Percentiles rank a stretch among this genome's conserved stretches.
phyloP scores from a whole-genome alignment of 139 green algal genomes.

The Chloropicon primus region DNA sequence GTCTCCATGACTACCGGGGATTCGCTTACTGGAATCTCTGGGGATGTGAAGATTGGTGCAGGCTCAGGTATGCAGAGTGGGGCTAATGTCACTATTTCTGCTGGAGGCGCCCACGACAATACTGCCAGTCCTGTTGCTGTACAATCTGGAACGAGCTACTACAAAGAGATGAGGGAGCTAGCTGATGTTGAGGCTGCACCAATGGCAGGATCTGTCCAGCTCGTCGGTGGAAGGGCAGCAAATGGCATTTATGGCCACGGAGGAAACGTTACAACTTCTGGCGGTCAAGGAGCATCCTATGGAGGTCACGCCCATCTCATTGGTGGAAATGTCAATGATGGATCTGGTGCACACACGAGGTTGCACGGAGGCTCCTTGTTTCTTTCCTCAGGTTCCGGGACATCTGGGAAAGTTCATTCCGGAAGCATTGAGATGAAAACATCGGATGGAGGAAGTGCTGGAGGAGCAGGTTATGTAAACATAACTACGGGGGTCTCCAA shows the following conservation, averaged over 20 bases:
- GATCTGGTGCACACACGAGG: neutral
- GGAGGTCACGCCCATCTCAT: neutral
- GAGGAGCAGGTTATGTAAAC: neutral
- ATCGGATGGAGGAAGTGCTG: neutral
- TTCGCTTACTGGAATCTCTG: conserved; percentile 2
- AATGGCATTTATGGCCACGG: neutral
- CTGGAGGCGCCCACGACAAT: neutral
- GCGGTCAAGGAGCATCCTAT: neutral
- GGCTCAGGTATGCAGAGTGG: neutral
- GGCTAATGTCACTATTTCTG: neutral
- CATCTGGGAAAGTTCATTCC: neutral
- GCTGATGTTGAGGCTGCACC: neutral
- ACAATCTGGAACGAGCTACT: neutral
- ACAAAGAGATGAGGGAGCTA: neutral
- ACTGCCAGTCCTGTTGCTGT: neutral
- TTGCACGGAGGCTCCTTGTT: neutral
- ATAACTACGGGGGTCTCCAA: neutral
- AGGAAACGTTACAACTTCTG: conserved; percentile 1
- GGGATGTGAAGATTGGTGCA: neutral
- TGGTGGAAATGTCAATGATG: neutral
- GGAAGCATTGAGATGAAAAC: neutral
- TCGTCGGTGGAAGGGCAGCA: neutral
- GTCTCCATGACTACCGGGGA: conserved; percentile 5
- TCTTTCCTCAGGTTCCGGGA: neutral
- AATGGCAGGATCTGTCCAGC: neutral